Conservation (phyloP, 2,329 filamentous ascomycete species). For the Huntiella moniliformis region DNA sequence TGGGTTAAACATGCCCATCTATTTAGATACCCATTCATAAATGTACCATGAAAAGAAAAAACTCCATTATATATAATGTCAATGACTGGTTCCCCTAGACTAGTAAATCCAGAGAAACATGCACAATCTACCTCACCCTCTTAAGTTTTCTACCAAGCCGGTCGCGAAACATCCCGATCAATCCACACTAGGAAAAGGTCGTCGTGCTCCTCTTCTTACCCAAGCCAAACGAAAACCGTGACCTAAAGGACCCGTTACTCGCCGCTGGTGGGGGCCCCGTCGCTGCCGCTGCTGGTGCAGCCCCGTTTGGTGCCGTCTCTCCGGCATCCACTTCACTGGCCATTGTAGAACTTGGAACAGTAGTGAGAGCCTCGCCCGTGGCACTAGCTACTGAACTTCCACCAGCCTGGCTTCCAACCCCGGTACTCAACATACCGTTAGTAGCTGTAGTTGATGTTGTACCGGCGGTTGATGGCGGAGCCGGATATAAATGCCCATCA, state of each 20-base stretch:
- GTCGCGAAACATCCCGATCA: no score
- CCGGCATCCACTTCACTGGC: neutral
- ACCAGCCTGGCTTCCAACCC: neutral
- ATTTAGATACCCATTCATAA: no score
- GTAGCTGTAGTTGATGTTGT: constrained; percentile 1
- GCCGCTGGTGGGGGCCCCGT: neutral
- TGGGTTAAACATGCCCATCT: constrained; percentile 34
- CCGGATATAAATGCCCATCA: neutral
- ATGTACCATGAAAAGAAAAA: no score
- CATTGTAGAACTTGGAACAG: neutral
- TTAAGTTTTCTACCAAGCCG: no score
- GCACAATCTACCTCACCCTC: no score
- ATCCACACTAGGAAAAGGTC: constrained; percentile 15
- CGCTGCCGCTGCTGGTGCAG: neutral
- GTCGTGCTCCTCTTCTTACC: constrained; percentile 45
- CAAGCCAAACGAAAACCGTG: constrained; percentile 40
- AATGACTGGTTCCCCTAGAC: neutral
- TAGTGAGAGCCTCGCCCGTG: neutral
- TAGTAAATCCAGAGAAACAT: no score
- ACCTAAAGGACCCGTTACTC: constrained; percentile 22
- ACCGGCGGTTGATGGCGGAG: neutral
- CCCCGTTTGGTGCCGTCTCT: neutral
- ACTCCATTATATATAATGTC: neutral
- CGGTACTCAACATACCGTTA: neutral
- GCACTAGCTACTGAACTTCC: neutral